A percentile compares a stretch with the other conserved stretches of the same genome.
Conservation (phyloP, 2,329 filamentous ascomycete species). For the Venturia effusa region DNA sequence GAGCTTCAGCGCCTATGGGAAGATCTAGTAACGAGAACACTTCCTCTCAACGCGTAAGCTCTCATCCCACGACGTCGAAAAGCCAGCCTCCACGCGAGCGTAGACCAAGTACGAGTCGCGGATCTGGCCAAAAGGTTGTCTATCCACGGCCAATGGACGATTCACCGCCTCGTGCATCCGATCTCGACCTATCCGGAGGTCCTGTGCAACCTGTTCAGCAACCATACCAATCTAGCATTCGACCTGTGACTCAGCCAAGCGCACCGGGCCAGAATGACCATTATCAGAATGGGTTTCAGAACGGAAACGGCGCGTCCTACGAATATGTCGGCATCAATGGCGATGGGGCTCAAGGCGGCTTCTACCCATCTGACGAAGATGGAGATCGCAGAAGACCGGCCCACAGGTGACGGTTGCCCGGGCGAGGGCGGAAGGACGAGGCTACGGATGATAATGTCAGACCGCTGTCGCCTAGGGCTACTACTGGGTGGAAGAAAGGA, state of each 20-base stretch:
- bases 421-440: slow-evolving; percentile 7
- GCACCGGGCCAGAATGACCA: background rate
- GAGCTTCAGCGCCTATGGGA: background rate
- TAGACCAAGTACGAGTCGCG: background rate
- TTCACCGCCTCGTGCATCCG: slow-evolving; percentile 1
- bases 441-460: slow-evolving; percentile 1
- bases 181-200: background rate
- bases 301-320: slow-evolving; percentile 2
- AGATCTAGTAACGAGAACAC: slow-evolving; percentile 1
- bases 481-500: background rate
- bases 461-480: slow-evolving; percentile 10
- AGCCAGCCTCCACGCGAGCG: background rate
- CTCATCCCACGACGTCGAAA: background rate
- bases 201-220: background rate
- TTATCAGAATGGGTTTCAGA: background rate
- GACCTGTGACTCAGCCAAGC: background rate
- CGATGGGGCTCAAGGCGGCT: background rate
- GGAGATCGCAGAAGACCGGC: background rate
- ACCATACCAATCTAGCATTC: background rate
- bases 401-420: slow-evolving; percentile 6
- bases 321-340: background rate
- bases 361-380: slow-evolving; percentile 1
- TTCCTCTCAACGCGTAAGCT: background rate
- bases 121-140: background rate
- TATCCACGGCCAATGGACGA: slow-evolving; percentile 6